phyloP scores from a whole-genome alignment of 2,329 filamentous ascomycete species.

The Arthrobotrys sphaeroides region DNA sequence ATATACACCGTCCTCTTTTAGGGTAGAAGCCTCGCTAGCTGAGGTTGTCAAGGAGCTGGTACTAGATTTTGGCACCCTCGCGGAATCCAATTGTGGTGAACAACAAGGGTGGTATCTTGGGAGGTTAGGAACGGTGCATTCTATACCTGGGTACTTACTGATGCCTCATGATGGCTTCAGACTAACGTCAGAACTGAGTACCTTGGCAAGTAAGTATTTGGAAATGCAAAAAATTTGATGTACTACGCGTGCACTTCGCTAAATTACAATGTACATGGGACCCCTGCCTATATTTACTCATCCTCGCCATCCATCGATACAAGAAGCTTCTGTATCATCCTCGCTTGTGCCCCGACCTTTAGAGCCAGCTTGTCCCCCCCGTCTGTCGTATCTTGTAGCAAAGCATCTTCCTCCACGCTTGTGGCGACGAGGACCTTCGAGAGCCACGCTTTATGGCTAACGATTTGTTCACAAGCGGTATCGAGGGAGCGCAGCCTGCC shows the following conservation, averaged over 20 bases:
- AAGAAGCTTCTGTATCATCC: conserved; percentile 69
- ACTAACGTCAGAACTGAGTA: too few relatives aligned
- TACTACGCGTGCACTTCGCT: conserved; percentile 13
- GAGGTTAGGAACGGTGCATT: too few relatives aligned
- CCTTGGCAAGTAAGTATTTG: too few relatives aligned
- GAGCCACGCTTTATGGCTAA: conserved; percentile 64
- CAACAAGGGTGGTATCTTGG: too few relatives aligned
- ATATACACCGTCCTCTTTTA: neutral
- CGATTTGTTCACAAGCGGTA: conserved; percentile 77
- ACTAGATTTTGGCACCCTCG: too few relatives aligned
- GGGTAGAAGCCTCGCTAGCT: neutral
- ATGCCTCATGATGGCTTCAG: too few relatives aligned
- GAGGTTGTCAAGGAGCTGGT: too few relatives aligned
- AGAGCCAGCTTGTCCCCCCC: conserved; percentile 76
- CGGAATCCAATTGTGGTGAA: too few relatives aligned
- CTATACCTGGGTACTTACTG: too few relatives aligned
- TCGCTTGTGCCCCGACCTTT: conserved; percentile 76
- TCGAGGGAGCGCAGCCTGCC: conserved; percentile 70
- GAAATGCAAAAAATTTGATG: too few relatives aligned
- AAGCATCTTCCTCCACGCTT: conserved; percentile 55
- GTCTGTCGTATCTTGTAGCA: conserved; percentile 68
- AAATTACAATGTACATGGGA: neutral
- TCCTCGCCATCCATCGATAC: conserved; percentile 61
- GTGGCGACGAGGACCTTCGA: conserved; percentile 56
- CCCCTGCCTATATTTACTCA: conserved; percentile 13